Base-by-base conservation (phyloP, 768 basidiomycete genomes). In the Mycena kentingensis region DNA sequence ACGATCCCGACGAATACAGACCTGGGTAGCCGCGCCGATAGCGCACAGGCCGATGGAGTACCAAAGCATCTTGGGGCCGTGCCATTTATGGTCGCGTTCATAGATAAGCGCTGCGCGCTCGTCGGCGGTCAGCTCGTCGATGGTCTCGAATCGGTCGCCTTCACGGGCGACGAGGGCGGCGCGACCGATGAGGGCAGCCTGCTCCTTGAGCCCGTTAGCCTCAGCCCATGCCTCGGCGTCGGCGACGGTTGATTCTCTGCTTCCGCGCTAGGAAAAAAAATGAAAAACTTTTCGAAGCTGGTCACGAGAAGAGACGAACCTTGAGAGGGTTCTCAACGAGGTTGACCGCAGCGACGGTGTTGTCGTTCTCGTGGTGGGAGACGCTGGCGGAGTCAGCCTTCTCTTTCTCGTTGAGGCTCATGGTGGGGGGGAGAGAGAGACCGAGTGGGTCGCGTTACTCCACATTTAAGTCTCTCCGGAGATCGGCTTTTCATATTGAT, bases 111-210 rank as follows among this genome's bases (percentile, higher is more conserved):
- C 43, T 13, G 49, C 24, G 50, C 46, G 49, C 19, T 74, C 72
- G 1, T 53, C 51, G n/a, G 44, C 55, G 31, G 50, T 51, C 15
- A 73, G 64, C 32, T 65, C 62, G 4, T 58, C 28, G 34, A 70
- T 48, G 19, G 38, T 15, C 28, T 69, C 67, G 55, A 68, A 70
- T 4, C 57, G 60, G 4, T 64, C 48, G 1, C 80, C 72, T 31
- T 78, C 72, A 59, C 82, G 82, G 1, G 83, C 83, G 36, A 83
- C 58, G 44, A 83, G 70, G 0, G 83, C 83, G 44, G 60, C 63
- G 11, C 52, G 48, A 29, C 47, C 32, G 46, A 60, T 55, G 4
- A 65, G 34, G 34, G 49, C 57, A 10, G 48, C 27, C 34, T 61
- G 49, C 12, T 60, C 60, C 11, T 34, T 47, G 26, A 57, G 39